phyloP scores from a whole-genome alignment of 441 rosid species.

The Bocquillonia castaneifolia region DNA sequence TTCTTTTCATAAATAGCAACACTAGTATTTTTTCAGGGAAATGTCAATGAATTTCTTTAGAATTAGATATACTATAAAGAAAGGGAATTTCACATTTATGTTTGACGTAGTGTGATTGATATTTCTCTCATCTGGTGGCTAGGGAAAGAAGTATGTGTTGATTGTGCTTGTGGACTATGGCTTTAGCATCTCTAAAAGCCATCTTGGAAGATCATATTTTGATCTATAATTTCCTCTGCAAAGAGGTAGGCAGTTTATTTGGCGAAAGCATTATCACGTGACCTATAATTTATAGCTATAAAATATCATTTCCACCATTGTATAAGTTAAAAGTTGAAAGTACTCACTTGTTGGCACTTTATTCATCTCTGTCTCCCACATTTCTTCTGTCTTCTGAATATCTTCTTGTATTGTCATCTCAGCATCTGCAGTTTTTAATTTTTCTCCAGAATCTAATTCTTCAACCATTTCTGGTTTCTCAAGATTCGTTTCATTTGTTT shows the following conservation, averaged over 20 bases:
- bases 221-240: too few relatives aligned
- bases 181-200: too few relatives aligned
- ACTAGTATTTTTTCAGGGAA: not conserved
- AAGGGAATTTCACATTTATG: too few relatives aligned
- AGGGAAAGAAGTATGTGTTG: too few relatives aligned
- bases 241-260: too few relatives aligned
- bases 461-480: conserved; percentile 10
- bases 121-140: too few relatives aligned
- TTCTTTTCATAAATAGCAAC: not conserved
- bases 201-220: too few relatives aligned
- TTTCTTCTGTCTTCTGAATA: conserved; percentile 9
- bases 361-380: conserved; percentile 11
- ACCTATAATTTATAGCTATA: not conserved
- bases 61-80: too few relatives aligned
- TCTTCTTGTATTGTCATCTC: conserved; percentile 20
- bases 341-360: conserved; percentile 26
- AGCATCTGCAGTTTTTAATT: conserved; percentile 11
- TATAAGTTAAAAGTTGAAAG: not conserved
- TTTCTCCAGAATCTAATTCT: conserved; percentile 16
- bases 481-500: conserved; percentile 17
- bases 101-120: too few relatives aligned
- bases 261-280: too few relatives aligned
- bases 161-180: too few relatives aligned
- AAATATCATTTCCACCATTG: not conserved
- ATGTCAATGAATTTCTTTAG: too few relatives aligned